Conservation (phyloP, 306 rosid species). For the Spatholobus suberectus region DNA sequence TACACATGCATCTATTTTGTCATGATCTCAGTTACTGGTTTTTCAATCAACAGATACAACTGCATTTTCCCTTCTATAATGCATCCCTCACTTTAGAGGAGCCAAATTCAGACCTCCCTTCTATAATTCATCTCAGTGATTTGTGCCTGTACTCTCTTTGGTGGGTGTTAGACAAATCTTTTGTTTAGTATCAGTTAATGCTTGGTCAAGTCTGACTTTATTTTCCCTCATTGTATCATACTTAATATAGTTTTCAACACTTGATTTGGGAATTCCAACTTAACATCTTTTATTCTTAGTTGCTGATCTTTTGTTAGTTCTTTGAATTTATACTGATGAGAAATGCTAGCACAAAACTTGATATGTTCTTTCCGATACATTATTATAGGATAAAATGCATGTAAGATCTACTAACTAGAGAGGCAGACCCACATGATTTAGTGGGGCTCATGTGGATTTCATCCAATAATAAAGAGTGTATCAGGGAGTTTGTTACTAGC, state of each 20-base stretch:
- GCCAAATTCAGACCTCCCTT: background rate
- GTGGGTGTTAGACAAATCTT: background rate
- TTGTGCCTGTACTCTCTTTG: background rate
- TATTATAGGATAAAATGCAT: background rate
- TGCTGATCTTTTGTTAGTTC: background rate
- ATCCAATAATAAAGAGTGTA: background rate
- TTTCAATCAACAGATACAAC: background rate
- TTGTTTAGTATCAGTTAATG: background rate
- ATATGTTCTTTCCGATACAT: background rate
- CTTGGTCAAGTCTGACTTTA: background rate
- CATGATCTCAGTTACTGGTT: background rate
- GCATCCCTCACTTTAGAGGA: background rate
- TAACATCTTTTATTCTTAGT: conserved; percentile 5
- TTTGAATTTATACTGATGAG: background rate
- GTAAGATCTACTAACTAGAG: background rate
- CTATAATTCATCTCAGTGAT: background rate
- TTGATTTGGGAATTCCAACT: background rate
- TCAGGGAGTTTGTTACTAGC: background rate
- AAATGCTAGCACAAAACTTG: background rate
- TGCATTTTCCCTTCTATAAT: background rate
- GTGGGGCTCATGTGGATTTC: background rate
- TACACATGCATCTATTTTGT: background rate
- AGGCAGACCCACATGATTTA: background rate
- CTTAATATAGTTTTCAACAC: background rate
- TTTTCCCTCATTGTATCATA: background rate